Evolutionary conservation across 176 grass and related monocot genomes (phyloP).

Genomic region (Aegilops tauschii): DNA sequence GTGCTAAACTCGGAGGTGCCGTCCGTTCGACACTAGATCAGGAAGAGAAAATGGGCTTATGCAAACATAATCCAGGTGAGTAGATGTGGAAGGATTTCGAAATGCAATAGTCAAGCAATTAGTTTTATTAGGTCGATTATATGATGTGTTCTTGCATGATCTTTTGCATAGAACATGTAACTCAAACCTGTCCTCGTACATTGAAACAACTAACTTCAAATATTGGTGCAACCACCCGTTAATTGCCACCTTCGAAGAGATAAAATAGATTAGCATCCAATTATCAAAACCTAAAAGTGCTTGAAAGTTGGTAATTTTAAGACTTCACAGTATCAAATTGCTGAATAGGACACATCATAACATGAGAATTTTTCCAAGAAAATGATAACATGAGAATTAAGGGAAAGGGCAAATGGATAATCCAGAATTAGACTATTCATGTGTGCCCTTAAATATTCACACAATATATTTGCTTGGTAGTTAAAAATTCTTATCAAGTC

Average conservation of each 20-base stretch:
- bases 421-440: neutral
- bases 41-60: constrained; percentile 78
- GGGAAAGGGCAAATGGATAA: neutral
- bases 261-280: constrained; percentile 27
- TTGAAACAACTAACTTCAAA: constrained; percentile 72
- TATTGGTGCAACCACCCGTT: constrained; percentile 87
- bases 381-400: constrained; percentile 7
- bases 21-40: too few species aligned
- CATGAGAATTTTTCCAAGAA: neutral
- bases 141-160: constrained; percentile 28
- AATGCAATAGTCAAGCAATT: constrained; percentile 68
- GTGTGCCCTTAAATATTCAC: constrained; percentile 16
- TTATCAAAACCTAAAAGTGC: neutral
- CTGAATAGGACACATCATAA: neutral
- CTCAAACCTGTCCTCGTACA: constrained; percentile 89
- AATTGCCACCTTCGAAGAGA: constrained; percentile 68
- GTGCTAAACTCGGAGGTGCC: too few species aligned
- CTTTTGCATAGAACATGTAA: constrained; percentile 67
- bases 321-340: neutral
- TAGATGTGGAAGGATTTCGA: constrained; percentile 30
- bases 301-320: neutral
- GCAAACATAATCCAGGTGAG: constrained; percentile 44
- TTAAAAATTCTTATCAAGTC: neutral
- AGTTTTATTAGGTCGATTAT: constrained; percentile 36
- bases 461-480: constrained; percentile 1